A percentile compares a stretch with the other conserved stretches of the same genome.
phyloP scores from a whole-genome alignment of 2,329 filamentous ascomycete species.

The Cladobotryum mycophilum region DNA sequence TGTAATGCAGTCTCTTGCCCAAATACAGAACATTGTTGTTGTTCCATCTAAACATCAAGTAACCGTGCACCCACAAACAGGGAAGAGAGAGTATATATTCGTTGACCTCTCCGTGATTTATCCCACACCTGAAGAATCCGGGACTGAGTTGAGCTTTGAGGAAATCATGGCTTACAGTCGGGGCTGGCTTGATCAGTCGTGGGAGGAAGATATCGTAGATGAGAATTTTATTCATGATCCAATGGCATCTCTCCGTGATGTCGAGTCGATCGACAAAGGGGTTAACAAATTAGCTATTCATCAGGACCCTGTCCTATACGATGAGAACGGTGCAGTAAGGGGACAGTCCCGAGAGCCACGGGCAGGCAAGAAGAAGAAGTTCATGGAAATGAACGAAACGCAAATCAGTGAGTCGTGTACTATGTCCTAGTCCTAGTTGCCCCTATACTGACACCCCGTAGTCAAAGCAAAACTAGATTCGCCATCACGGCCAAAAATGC shows the following conservation, averaged over 20 bases:
- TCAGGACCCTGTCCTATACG: conserved; percentile 40
- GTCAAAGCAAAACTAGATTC: conserved; percentile 93
- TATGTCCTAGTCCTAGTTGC: not conserved
- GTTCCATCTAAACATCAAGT: conserved; percentile 69
- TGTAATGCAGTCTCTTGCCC: conserved; percentile 50
- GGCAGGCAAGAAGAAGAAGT: conserved; percentile 63
- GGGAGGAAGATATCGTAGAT: conserved; percentile 41
- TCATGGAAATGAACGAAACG: conserved; percentile 82
- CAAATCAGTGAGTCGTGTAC: conserved; percentile 67
- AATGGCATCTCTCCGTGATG: conserved; percentile 22
- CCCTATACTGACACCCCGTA: conserved; percentile 34
- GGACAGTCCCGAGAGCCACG: conserved; percentile 39
- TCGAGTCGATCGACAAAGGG: conserved; percentile 25
- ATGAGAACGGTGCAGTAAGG: conserved; percentile 54
- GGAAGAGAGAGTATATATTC: conserved; percentile 79
- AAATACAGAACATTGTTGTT: conserved; percentile 62
- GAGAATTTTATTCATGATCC: conserved; percentile 27
- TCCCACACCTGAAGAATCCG: conserved; percentile 63
- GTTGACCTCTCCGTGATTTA: conserved; percentile 84
- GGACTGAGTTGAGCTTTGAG: conserved; percentile 81
- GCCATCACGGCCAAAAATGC: conserved; percentile 76
- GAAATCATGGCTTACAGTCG: conserved; percentile 75
- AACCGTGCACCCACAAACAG: conserved; percentile 73
- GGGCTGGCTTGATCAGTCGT: conserved; percentile 59
- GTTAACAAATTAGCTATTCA: conserved; percentile 37